Conservation (phyloP, 1,139 yeast species). For the Suhomyces panamericanus region DNA sequence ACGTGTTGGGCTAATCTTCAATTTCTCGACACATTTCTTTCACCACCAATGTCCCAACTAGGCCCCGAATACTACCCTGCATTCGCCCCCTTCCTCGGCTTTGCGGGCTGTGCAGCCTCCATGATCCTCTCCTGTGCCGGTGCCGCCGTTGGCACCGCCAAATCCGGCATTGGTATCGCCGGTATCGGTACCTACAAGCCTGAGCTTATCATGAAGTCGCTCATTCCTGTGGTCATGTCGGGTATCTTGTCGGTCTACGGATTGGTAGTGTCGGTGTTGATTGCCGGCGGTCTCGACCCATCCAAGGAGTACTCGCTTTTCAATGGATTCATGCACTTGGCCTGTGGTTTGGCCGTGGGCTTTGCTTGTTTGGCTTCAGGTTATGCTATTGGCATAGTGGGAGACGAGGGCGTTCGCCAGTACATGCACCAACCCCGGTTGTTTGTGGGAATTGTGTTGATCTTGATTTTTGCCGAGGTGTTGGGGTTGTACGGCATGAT, state of each 20-base stretch:
- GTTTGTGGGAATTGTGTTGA: conserved; percentile 91
- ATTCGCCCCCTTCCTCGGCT: conserved; percentile 93
- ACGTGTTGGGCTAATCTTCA: neutral
- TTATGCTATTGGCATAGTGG: conserved; percentile 97
- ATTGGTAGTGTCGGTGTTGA: conserved; percentile 89
- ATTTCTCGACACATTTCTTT: neutral
- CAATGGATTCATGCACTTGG: conserved; percentile 95
- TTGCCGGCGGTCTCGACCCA: conserved; percentile 90
- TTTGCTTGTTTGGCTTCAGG: conserved; percentile 97
- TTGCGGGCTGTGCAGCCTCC: conserved; percentile 93
- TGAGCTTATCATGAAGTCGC: conserved; percentile 77
- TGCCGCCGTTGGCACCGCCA: conserved; percentile 98
- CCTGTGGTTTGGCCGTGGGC: conserved; percentile 94
- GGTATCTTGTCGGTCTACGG: conserved; percentile 98
- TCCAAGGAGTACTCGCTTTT: conserved; percentile 75
- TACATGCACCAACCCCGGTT: conserved; percentile 95
- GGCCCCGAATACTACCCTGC: conserved; percentile 71
- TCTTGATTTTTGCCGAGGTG: conserved; percentile 97
- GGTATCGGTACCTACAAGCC: conserved; percentile 88
- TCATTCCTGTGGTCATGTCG: conserved; percentile 96
- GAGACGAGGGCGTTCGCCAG: conserved; percentile 98
- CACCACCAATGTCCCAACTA: conserved; percentile 30
- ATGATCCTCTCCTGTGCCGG: conserved; percentile 90
- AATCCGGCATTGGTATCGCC: conserved; percentile 95
- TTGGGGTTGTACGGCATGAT: conserved; percentile 95